Evolutionary conservation across 139 green algal genomes (phyloP), one percentile per base, ranked within the genome.

Genomic region (Micromonas commoda): DNA sequence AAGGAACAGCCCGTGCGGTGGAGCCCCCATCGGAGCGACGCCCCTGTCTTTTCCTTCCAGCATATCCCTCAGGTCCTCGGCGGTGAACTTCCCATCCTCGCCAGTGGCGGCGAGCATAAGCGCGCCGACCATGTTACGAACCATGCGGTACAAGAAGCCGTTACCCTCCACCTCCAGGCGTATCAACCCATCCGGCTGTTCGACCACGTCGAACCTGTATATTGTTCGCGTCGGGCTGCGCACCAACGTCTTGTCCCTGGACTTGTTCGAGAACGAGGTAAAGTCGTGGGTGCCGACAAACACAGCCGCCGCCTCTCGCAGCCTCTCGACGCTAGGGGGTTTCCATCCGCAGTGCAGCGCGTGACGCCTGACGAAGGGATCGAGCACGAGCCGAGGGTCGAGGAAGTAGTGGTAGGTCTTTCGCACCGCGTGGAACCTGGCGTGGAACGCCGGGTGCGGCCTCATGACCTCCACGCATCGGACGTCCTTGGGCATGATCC

Each of bases 91-190:
- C 74, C 29, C 39, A 1, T 24, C 20, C 45, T 57, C 45, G 45
- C n/a, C n/a, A n/a, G n/a, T 57, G 6, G 82, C 86, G 16, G 90
- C 79, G 20, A 83, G 80, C 54, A 91, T 51, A 64, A 91, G 80
- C 28, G 80, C 83, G 26, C 89, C 86, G 0, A 85, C 82, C 88
- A 96, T 94, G 83, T 96, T 92, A 2, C 90, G 86, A 28, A 94
- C 90, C 78, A 91, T 86, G 77, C 87, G 88, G 82, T 93, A 96
- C 31, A 96, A 83, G 67, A 96, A 96, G 1, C 90, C 91, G 21
- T 35, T 84, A 24, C 90, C 91, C 35, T 88, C 68, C 28, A 95
- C 84, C 80, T 91, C 31, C 1, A 67, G 20, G 13, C 63, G 39
- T 16, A 69, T 21, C 28, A 76, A 45, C 1, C 37, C 37, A 21